These are phyloP conservation scores for Ochetophila trinervis DNA, from an alignment of 306 rosid species.

Conservation along the genomic window DNA sequence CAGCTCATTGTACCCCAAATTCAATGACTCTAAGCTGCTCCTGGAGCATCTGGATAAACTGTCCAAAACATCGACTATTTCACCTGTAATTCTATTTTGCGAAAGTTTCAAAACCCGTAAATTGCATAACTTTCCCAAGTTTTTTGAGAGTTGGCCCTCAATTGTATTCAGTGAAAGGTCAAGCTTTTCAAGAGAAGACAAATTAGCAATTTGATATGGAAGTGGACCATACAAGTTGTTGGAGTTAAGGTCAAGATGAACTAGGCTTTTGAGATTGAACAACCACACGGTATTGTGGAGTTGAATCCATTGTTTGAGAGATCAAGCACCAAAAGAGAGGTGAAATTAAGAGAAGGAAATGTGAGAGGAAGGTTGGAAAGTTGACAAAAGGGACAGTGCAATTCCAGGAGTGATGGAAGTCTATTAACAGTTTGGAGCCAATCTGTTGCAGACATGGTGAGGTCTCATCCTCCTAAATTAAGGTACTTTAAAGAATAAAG, in stretches of 20 bases:
- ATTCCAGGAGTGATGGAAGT: slow-evolving; percentile 6
- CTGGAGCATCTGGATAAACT: slow-evolving; percentile 2
- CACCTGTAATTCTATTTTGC: neutral
- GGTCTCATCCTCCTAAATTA: slow-evolving; percentile 8
- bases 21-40: neutral
- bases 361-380: neutral
- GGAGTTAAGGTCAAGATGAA: neutral
- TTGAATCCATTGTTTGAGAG: accelerated
- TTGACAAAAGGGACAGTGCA: neutral
- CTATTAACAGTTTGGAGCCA: slow-evolving; percentile 17
- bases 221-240: neutral
- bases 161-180: accelerated
- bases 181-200: neutral
- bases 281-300: slow-evolving; percentile 13
- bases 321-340: slow-evolving; percentile 10
- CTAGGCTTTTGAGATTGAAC: slow-evolving; percentile 14
- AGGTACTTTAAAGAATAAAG: slow-evolving; percentile 27
- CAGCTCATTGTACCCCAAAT: neutral
- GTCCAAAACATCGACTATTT: neutral
- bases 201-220: neutral
- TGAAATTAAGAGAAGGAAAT: neutral
- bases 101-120: neutral
- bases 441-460: slow-evolving; percentile 1
- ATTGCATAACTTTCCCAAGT: neutral
- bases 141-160: neutral